Evolutionary conservation across 495 filamentous ascomycete genomes (phyloP), one percentile per base, ranked within the genome.

Genomic region (Extremus antarcticus): DNA sequence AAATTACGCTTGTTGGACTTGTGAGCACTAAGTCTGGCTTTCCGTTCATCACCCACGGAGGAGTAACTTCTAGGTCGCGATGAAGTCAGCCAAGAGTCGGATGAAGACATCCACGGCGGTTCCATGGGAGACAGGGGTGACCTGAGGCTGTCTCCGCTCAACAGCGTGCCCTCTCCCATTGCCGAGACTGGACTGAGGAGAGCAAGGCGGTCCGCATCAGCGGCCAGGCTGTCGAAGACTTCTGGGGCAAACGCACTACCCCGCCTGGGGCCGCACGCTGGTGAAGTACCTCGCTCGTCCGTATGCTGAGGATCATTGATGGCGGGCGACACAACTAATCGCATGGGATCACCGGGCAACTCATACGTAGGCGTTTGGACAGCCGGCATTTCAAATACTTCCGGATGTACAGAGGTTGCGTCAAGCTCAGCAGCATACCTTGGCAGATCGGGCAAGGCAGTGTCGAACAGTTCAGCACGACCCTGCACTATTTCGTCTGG

Each of bases 281-380:
- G 32, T 19, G 57, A 57, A 13, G 46, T 8, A 7, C 22, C 46
- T 43, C n/a, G 17, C 38, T 50, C 54, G 35, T 19, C 3, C 16
- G 3, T 4, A 22, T 49, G 43, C 24, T 22, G 46, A 3, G 23
- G 24, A 19, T 43, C 32, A 21, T 56, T 51, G 2, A 51, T n/a
- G 11, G 53, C 57, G 16, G 57, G 57, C 16, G 65, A 58, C 19
- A 66, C 64, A 0, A 51, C 35, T 11, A 61, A 55, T 20, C 60
- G 59, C 29, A 61, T 45, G 11, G 61, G 55, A 24, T 70, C 69
- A 3, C 59, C 63, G 0, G 73, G 68, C 3, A 81, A 60, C 57
- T 83, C 79, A 52, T 74, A 70, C 20, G 77, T 60, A 21, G 73
- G 70, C 11, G 56, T 64, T 11, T 70, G 56, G 2, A 61, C 61